phyloP scores from a whole-genome alignment of 169 alveolate genomes.

The Eimeria praecox region DNA sequence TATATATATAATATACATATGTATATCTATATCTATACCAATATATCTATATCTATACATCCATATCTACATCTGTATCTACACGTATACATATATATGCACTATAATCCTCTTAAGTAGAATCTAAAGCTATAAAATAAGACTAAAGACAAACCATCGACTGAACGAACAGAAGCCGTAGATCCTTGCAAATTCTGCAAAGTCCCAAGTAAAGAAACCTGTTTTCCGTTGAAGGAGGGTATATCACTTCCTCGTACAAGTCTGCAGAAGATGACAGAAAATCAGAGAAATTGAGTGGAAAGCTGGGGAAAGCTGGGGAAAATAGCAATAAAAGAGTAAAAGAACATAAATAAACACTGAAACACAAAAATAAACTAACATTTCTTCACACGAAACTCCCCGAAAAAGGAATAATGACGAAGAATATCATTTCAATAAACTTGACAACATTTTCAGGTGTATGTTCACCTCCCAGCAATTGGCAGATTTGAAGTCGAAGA shows the following conservation, averaged over 20 bases:
- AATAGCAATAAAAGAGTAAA: neutral
- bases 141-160: neutral
- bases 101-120: too few species aligned
- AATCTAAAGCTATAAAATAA: neutral
- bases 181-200: slow-evolving; percentile 24
- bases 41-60: too few species aligned
- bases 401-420: neutral
- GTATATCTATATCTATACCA: too few species aligned
- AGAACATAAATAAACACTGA: neutral
- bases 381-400: neutral
- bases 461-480: slow-evolving; percentile 26
- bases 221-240: slow-evolving; percentile 2
- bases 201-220: slow-evolving; percentile 44
- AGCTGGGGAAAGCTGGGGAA: neutral
- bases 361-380: neutral
- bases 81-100: too few species aligned
- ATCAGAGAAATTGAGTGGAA: neutral
- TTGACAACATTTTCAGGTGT: slow-evolving; percentile 1
- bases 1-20: too few species aligned
- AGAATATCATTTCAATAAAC: too few species aligned
- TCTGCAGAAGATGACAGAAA: neutral
- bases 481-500: slow-evolving; percentile 1
- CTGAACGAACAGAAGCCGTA: slow-evolving; percentile 3
- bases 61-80: too few species aligned
- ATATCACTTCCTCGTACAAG: slow-evolving; percentile 24